A percentile compares a stretch with the other conserved stretches of the same genome.
Evolutionary conservation across 1,139 yeast species (phyloP).

Genomic region (Spencermartinsiella ligniputridi): DNA sequence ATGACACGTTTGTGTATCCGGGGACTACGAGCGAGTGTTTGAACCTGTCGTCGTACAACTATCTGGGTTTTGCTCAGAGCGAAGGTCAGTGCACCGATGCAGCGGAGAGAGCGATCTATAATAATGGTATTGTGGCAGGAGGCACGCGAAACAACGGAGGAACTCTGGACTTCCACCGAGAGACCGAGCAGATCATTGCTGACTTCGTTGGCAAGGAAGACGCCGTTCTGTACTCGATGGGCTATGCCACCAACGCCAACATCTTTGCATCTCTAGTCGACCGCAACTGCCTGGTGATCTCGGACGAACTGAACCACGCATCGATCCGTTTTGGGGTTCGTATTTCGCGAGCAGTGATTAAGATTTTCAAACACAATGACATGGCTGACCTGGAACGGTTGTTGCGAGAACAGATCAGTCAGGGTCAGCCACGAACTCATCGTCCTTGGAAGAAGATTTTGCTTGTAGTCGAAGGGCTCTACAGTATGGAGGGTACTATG

Average conservation of each 20-base stretch:
- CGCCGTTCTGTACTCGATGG: slow-evolving; percentile 83
- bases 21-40: slow-evolving; percentile 76
- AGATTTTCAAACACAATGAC: slow-evolving; percentile 89
- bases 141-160: slow-evolving; percentile 77
- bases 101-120: slow-evolving; percentile 57
- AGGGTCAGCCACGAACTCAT: slow-evolving; percentile 95
- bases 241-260: slow-evolving; percentile 95
- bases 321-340: slow-evolving; percentile 94
- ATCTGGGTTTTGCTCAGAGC: slow-evolving; percentile 94
- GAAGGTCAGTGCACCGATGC: slow-evolving; percentile 86
- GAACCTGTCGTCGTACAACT: slow-evolving; percentile 86
- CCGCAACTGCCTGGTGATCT: slow-evolving; percentile 80
- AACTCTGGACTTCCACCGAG: slow-evolving; percentile 66
- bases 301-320: slow-evolving; percentile 94
- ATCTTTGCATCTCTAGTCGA: slow-evolving; percentile 81
- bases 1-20: slow-evolving; percentile 55
- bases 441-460: slow-evolving; percentile 97
- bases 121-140: slow-evolving; percentile 73
- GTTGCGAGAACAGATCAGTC: slow-evolving; percentile 82
- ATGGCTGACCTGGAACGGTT: slow-evolving; percentile 75
- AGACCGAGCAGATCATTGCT: slow-evolving; percentile 76
- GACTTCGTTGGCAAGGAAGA: slow-evolving; percentile 89
- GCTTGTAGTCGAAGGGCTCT: slow-evolving; percentile 91
- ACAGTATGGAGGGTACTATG: slow-evolving; percentile 97
- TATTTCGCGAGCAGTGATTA: slow-evolving; percentile 87